Evolutionary conservation across 2,329 filamentous ascomycete genomes (phyloP).

Genomic region (Myotisia sp.): DNA sequence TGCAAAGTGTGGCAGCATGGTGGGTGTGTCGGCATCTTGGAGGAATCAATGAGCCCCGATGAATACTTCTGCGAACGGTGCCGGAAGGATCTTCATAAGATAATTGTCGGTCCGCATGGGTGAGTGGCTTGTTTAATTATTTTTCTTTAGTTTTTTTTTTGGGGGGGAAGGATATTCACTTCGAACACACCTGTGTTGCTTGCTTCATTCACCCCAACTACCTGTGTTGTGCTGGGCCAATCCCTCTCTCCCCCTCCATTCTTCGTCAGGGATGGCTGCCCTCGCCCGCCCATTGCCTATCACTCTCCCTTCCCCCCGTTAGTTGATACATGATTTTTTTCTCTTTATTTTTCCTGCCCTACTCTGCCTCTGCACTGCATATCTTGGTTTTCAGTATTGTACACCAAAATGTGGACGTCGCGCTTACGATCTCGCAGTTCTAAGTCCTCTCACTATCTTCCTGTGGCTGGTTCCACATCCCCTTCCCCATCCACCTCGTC

Average conservation of each 20-base stretch:
- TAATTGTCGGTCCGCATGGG: slow-evolving; percentile 70
- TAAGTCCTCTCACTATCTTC: slow-evolving; percentile 50
- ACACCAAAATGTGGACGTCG: slow-evolving; percentile 10
- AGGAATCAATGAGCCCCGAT: slow-evolving; percentile 80
- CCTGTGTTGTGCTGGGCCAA: not conserved
- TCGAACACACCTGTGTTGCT: slow-evolving; percentile 1
- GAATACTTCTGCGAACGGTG: slow-evolving; percentile 98
- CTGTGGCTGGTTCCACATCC: slow-evolving; percentile 39
- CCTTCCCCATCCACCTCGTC: slow-evolving; percentile 32
- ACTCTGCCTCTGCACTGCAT: not conserved
- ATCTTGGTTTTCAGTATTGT: not conserved
- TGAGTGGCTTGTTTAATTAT: slow-evolving; percentile 37
- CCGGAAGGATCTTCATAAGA: slow-evolving; percentile 76
- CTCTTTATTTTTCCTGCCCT: not conserved
- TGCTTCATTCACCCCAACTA: not conserved
- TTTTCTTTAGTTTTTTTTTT: not conserved
- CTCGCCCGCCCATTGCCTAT: not conserved
- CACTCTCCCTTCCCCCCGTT: not conserved
- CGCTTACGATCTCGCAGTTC: slow-evolving; percentile 35
- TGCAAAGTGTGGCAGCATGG: slow-evolving; percentile 99
- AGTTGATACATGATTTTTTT: no score
- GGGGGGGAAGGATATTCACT: not conserved
- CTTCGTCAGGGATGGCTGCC: no score
- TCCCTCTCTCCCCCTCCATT: not conserved
- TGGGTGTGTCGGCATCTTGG: slow-evolving; percentile 92